Evolutionary conservation across 2,329 filamentous ascomycete species (phyloP).

Genomic region (Fusarium clavum): DNA sequence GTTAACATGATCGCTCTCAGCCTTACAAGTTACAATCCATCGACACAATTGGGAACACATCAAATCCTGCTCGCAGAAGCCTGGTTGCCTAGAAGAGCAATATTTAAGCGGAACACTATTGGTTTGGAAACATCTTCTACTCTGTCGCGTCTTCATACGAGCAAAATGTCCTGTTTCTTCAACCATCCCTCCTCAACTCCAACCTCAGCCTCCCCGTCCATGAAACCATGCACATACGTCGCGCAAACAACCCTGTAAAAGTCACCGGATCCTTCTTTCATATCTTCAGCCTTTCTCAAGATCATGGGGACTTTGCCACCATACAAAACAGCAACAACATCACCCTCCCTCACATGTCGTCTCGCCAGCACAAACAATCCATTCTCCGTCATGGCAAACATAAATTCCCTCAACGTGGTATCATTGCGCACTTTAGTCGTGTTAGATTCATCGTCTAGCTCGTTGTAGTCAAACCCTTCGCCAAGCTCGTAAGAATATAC

Average conservation of each 20-base stretch:
- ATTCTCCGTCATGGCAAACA: constrained; percentile 6
- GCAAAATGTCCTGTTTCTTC: constrained; percentile 5
- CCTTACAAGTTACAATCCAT: too few relatives aligned
- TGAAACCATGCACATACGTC: constrained; percentile 30
- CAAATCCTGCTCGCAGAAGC: too few relatives aligned
- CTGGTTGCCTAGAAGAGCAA: too few relatives aligned
- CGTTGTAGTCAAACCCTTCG: not conserved
- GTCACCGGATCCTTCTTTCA: rapidly evolving
- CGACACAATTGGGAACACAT: too few relatives aligned
- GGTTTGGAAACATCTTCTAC: not conserved
- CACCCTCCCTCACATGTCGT: not conserved
- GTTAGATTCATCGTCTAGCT: not conserved
- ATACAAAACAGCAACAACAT: constrained; percentile 20
- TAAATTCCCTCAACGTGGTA: not conserved
- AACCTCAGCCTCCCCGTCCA: constrained; percentile 18
- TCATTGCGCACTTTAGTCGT: not conserved
- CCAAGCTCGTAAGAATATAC: not conserved
- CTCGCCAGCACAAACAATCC: constrained; percentile 13
- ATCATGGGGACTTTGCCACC: constrained; percentile 26
- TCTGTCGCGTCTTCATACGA: not conserved
- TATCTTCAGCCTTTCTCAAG: not conserved
- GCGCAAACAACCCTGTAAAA: constrained; percentile 14
- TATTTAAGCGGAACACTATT: too few relatives aligned
- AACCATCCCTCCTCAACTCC: constrained; percentile 3
- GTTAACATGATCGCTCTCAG: too few relatives aligned